Evolutionary conservation across 768 basidiomycete genomes (phyloP), one percentile per base, ranked within the genome.

Genomic region (Lanmaoa pseudosensibilis): DNA sequence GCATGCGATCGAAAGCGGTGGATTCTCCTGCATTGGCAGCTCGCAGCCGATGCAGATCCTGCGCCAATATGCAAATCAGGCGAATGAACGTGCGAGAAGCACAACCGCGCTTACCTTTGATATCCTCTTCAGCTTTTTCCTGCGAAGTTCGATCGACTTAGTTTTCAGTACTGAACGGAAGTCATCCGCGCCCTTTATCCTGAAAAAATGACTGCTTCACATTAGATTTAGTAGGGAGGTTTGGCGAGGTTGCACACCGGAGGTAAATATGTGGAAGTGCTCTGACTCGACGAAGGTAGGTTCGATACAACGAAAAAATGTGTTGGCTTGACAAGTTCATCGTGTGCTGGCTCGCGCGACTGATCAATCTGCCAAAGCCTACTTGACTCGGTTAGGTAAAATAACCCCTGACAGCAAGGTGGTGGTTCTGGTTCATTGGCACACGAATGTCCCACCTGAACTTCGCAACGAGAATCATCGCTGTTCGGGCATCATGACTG

Each of bases 181-280:
- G 67, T 85, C 86, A 65, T 87, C 82, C 32, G 74, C 74, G 25
- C 77, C 78, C 62, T 84, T 84, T 50, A 87, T 65, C 56, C 76
- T 79, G 70, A 83, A 90, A 68, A 90, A 89, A 48, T 80, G 80
- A 30, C 88, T 90, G 65, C 4, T 37, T 34, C 4, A 12, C 1
- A 41, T 64, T 33, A 61, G 60, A 46, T 48, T 45, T 13, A 9
- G 23, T 25, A 10, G 16, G 21, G 23, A 25, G 4, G 2, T 12
- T 23, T 8, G 19, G 30, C 16, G 36, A 63, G 58, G 37, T 23
- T 32, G 46, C 65, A 5, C 58, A 81, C 80, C 80, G 78, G 55
- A 82, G 75, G 65, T 82, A 77, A 15, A 61, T 53, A 52, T 79
- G 76, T 10, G 80, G 80, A 38, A 82, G 73, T n/a, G 68, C 65